These are phyloP conservation scores for Citrullus colocynthis DNA, from an alignment of 306 rosid species.

Conservation along the genomic window DNA sequence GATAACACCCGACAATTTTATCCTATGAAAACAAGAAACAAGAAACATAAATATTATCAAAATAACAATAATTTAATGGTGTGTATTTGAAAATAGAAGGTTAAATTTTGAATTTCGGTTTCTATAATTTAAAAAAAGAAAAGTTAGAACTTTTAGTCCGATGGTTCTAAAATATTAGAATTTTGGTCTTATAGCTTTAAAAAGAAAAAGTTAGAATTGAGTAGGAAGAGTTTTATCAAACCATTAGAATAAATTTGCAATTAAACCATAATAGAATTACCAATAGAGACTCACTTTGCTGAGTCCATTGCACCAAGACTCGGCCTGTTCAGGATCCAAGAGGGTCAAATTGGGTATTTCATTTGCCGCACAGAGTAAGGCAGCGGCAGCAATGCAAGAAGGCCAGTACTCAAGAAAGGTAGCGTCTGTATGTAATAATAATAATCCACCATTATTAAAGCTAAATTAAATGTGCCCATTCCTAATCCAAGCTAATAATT, in stretches of 20 bases:
- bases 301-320: conserved; percentile 88
- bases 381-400: conserved; percentile 92
- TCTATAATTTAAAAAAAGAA: too few species aligned
- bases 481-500: neutral
- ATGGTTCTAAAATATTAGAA: too few species aligned
- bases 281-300: conserved; percentile 39
- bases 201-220: too few species aligned
- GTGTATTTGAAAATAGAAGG: too few species aligned
- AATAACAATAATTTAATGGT: too few species aligned
- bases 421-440: conserved; percentile 44
- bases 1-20: conserved; percentile 61
- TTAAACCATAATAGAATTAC: too few species aligned
- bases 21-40: conserved; percentile 27
- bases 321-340: conserved; percentile 68
- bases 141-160: too few species aligned
- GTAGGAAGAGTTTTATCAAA: too few species aligned
- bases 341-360: conserved; percentile 72
- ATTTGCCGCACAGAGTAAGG: conserved; percentile 72
- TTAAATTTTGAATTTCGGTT: too few species aligned
- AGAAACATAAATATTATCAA: neutral
- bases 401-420: conserved; percentile 86
- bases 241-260: too few species aligned
- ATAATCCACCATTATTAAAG: conserved; percentile 4
- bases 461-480: neutral
- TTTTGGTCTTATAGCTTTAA: too few species aligned